phyloP scores from a whole-genome alignment of 2,329 filamentous ascomycete genomes.

The Trichoderma atrobrunneum region DNA sequence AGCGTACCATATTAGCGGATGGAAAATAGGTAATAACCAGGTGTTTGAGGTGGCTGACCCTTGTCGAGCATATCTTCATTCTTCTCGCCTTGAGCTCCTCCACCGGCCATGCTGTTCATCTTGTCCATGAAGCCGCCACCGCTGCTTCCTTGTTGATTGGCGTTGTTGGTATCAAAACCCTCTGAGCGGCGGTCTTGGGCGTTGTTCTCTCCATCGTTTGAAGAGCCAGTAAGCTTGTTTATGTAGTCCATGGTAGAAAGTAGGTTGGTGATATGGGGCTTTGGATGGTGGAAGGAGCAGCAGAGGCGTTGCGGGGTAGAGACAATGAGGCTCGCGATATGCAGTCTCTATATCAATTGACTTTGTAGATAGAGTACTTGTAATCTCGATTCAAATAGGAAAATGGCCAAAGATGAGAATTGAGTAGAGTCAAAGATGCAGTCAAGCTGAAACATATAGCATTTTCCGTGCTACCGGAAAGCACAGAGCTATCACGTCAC shows the following conservation, averaged over 20 bases:
- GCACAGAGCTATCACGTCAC: neutral
- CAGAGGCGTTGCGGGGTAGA: neutral
- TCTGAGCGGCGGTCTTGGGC: neutral
- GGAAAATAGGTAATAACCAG: too few relatives aligned
- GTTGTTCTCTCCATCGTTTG: neutral
- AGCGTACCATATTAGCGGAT: neutral
- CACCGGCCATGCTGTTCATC: conserved; percentile 68
- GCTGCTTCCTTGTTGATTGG: conserved; percentile 63
- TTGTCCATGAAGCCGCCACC: conserved; percentile 61
- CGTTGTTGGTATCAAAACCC: conserved; percentile 38
- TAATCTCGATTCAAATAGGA: neutral
- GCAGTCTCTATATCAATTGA: neutral
- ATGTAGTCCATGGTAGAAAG: conserved; percentile 17
- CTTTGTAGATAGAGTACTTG: neutral
- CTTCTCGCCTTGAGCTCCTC: conserved; percentile 72
- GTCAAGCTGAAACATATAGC: neutral
- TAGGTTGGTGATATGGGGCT: neutral
- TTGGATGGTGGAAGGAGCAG: neutral
- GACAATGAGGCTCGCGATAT: neutral
- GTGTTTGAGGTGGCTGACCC: conserved; percentile 44
- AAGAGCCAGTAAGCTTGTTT: conserved; percentile 10
- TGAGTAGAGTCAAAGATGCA: neutral
- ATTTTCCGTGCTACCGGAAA: neutral
- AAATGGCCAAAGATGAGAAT: neutral
- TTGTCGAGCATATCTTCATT: conserved; percentile 83